Evolutionary conservation across 805 yeast species (phyloP), one percentile per base, ranked within the genome.

Genomic region (Kluyveromyces nonfermentans): DNA sequence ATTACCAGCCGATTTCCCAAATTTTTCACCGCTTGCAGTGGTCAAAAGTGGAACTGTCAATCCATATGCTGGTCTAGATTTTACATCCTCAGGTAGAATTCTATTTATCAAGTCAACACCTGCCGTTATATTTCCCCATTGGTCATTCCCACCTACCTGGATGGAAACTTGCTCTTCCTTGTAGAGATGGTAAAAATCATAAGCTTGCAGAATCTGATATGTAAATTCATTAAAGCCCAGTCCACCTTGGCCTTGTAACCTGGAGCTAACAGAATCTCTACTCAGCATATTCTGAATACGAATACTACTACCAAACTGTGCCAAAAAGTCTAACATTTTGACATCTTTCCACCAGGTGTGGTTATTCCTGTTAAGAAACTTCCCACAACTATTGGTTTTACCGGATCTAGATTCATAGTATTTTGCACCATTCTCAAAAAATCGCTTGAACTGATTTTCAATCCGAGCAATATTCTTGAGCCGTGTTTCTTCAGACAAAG

Each of bases 61-160:
- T 0, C 97, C 97, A 60, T 66, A 85, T 3, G 77, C 73, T 1
- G 65, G 60, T 20, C 25, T 19, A 31, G 56, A 45, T 12, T 58
- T 55, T 7, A 56, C 48, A 46, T 62, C 42, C 43, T 50, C 50
- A 12, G 51, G 62, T 53, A 52, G 62, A 21, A 85, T 59, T 49
- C 95, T 68, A 1, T 82, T 70, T 33, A 89, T 87, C 46, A 93
- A 70, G 55, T 93, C 98, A 33, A 85, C 75, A 0, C 98, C 98
- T 0, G 97, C 97, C 1, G 95, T 86, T 46, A 93, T 93, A 56
- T 93, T 93, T 1, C 98, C 98, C 88, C 96, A 93, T 64, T 93
- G 98, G 60, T 93, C 98, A 58, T 85, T 88, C 5, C 98, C 98
- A 19, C 98, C 98, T 31, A 85, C 80, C 66, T 93, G 97, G 12